A percentile compares a stretch with the other conserved stretches of the same genome.
Conservation (phyloP, 2,329 filamentous ascomycete species). For the Phaeosphaeriaceae sp. region DNA sequence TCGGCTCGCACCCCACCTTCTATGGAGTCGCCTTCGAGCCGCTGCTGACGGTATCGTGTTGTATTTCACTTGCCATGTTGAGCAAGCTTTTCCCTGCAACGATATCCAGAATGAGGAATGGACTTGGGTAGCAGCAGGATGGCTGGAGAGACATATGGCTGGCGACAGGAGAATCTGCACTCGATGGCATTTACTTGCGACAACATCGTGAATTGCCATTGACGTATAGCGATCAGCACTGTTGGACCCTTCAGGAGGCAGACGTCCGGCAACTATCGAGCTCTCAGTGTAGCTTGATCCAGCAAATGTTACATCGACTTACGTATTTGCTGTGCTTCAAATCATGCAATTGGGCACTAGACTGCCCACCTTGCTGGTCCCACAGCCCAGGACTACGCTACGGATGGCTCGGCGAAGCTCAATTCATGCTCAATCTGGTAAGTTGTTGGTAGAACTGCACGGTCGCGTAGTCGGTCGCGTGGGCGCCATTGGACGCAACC, state of each 20-base stretch:
- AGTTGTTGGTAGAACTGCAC: conserved; percentile 19
- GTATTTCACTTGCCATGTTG: conserved; percentile 3
- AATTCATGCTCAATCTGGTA: conserved; percentile 20
- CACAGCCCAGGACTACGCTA: conserved; percentile 19
- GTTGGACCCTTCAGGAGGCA: conserved; percentile 26
- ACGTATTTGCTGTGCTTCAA: conserved; percentile 24
- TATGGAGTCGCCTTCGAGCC: conserved; percentile 1
- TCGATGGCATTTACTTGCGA: not conserved
- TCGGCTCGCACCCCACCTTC: conserved; percentile 15
- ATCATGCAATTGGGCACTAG: conserved; percentile 18
- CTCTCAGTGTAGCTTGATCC: conserved; percentile 4
- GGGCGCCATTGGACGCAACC: conserved; percentile 44
- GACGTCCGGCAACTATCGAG: conserved; percentile 12
- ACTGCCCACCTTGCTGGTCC: conserved; percentile 11
- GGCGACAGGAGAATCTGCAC: not conserved
- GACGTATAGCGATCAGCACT: conserved; percentile 8
- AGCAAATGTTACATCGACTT: conserved; percentile 16
- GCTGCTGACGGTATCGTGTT: not conserved
- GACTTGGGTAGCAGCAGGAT: not conserved
- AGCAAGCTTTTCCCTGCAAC: not conserved
- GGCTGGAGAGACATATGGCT: not conserved
- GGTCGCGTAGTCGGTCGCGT: conserved; percentile 27
- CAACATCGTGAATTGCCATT: not conserved
- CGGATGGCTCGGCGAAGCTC: conserved; percentile 19
- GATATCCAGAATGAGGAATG: not conserved